phyloP scores from a whole-genome alignment of 1,284 basidiomycete species.

The Cutaneotrichosporon spelunceum region DNA sequence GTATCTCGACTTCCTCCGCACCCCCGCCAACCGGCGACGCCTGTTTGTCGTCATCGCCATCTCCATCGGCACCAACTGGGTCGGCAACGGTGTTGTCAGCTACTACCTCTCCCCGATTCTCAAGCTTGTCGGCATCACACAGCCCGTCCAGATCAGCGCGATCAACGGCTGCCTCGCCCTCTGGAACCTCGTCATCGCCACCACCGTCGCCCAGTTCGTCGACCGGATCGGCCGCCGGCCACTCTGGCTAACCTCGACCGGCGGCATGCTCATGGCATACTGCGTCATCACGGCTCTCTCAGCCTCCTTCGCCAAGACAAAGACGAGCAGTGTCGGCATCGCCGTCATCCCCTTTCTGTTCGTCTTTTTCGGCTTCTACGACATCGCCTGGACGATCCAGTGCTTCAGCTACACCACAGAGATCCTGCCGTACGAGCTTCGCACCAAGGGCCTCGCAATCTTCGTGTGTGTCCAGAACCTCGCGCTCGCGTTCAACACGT shows the following conservation, averaged over 20 bases:
- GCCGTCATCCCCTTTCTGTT: conserved; percentile 43
- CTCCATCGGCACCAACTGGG: conserved; percentile 29
- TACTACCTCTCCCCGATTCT: conserved; percentile 41
- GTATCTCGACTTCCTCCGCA: conserved; percentile 39
- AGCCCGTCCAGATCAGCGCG: conserved; percentile 30
- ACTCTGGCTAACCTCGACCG: conserved; percentile 35
- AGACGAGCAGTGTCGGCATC: conserved; percentile 27
- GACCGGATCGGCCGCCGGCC: conserved; percentile 34
- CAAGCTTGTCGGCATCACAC: conserved; percentile 33
- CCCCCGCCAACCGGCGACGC: conserved; percentile 37
- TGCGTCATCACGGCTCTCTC: conserved; percentile 33
- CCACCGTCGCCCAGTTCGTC: conserved; percentile 17
- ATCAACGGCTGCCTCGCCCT: conserved; percentile 32
- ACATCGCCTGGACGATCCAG: conserved; percentile 26
- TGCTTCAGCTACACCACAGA: conserved; percentile 30
- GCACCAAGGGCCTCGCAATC: conserved; percentile 33
- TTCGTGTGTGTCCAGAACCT: conserved; percentile 17
- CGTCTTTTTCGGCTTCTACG: conserved; percentile 28
- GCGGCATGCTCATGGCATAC: conserved; percentile 33
- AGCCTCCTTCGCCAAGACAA: conserved; percentile 32
- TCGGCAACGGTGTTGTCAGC: conserved; percentile 36
- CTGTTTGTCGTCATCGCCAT: conserved; percentile 32
- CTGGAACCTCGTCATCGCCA: conserved; percentile 25
- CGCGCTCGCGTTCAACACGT: conserved; percentile 27
- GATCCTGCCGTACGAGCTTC: conserved; percentile 31